These are phyloP conservation scores for Arachnopeziza araneosa DNA, from an alignment of 2,329 filamentous ascomycete species.

Conservation along the genomic window DNA sequence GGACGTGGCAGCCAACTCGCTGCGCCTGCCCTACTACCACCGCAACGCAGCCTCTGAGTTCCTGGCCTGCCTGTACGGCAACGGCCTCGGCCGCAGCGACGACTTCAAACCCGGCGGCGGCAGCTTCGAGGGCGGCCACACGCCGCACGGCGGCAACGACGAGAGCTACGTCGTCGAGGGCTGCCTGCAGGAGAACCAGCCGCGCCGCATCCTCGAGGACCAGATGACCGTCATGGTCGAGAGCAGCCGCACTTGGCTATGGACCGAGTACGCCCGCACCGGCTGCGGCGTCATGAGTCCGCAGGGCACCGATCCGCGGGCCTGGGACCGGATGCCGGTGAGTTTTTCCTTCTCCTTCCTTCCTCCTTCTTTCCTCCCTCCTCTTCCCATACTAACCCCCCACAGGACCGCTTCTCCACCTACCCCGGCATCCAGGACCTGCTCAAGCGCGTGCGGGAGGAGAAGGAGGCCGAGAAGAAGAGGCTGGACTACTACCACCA, in stretches of 20 bases:
- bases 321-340: constrained; percentile 49
- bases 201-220: constrained; percentile 38
- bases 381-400: neutral
- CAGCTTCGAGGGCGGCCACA: constrained; percentile 34
- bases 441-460: constrained; percentile 14
- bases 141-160: constrained; percentile 40
- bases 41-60: constrained; percentile 45
- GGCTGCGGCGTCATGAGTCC: constrained; percentile 30
- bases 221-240: constrained; percentile 47
- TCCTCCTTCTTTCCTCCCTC: neutral
- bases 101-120: constrained; percentile 44
- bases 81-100: constrained; percentile 37
- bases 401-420: constrained; percentile 17
- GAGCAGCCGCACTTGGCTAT: constrained; percentile 47
- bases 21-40: constrained; percentile 54
- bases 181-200: constrained; percentile 37
- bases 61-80: constrained; percentile 37
- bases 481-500: constrained; percentile 18
- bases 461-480: constrained; percentile 13
- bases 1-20: constrained; percentile 55
- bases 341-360: constrained; percentile 32
- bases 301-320: constrained; percentile 37
- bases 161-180: constrained; percentile 41
- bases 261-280: constrained; percentile 48
- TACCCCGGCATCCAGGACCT: constrained; percentile 18